A percentile compares a stretch with the other conserved stretches of the same genome.
Conservation (phyloP, 1,139 yeast genomes). For the Lodderomyces pseudojiufengensis region DNA sequence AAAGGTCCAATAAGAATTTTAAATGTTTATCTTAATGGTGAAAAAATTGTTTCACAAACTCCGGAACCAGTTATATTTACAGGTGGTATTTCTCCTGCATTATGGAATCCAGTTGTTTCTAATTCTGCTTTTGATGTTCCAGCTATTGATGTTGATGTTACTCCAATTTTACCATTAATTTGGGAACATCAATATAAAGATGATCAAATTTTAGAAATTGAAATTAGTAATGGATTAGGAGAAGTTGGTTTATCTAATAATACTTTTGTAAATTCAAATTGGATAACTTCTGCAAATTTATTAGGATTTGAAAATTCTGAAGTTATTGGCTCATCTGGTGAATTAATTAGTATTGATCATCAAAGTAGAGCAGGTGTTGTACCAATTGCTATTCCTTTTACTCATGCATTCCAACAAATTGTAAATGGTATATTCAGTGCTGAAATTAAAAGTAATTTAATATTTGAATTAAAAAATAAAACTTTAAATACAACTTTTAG, state of each 20-base stretch:
- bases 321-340: constrained; percentile 39
- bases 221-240: constrained; percentile 57
- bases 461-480: constrained; percentile 34
- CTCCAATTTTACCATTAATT: constrained; percentile 60
- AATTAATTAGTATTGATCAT: constrained; percentile 24
- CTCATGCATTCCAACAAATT: constrained; percentile 34
- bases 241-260: constrained; percentile 23
- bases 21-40: constrained; percentile 49
- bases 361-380: constrained; percentile 16
- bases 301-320: constrained; percentile 54
- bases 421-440: constrained; percentile 31
- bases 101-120: constrained; percentile 79
- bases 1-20: constrained; percentile 64
- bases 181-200: constrained; percentile 40
- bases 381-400: constrained; percentile 27
- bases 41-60: constrained; percentile 45
- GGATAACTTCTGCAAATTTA: constrained; percentile 69
- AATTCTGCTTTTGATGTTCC: constrained; percentile 70
- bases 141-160: constrained; percentile 60
- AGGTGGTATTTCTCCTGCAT: constrained; percentile 74
- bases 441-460: constrained; percentile 26
- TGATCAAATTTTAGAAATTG: constrained; percentile 35
- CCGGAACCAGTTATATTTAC: constrained; percentile 68
- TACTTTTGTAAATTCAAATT: constrained; percentile 50
- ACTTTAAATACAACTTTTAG: constrained; percentile 25